These are phyloP conservation scores for Penicillium glabrum DNA, from an alignment of 2,329 filamentous ascomycete genomes.

Conservation along the genomic window DNA sequence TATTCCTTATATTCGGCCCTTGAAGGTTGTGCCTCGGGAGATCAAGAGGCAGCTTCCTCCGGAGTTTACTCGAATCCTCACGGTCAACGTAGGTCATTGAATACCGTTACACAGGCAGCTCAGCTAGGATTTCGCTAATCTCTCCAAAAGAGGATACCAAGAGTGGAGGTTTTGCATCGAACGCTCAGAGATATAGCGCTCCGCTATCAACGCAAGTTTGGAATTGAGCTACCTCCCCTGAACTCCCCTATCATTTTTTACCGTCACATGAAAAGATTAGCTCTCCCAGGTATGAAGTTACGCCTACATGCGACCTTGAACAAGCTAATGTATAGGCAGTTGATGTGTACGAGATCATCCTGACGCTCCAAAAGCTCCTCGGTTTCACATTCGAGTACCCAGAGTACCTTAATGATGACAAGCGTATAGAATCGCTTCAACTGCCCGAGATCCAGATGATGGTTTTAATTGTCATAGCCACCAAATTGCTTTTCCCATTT, in stretches of 20 bases:
- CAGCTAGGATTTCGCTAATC: background rate
- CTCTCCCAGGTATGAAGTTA: slow-evolving; percentile 66
- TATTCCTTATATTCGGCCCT: slow-evolving; percentile 69
- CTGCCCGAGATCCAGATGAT: slow-evolving; percentile 76
- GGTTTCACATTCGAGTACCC: slow-evolving; percentile 59
- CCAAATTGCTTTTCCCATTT: slow-evolving; percentile 78
- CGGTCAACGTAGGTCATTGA: slow-evolving; percentile 34
- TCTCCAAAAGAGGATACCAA: slow-evolving; percentile 39
- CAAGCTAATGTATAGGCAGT: slow-evolving; percentile 23
- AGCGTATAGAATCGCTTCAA: slow-evolving; percentile 44
- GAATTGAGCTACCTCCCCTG: slow-evolving; percentile 69
- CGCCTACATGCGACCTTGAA: background rate
- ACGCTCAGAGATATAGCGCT: slow-evolving; percentile 62
- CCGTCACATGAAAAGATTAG: slow-evolving; percentile 68
- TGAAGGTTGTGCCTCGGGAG: slow-evolving; percentile 44
- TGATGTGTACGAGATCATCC: slow-evolving; percentile 52
- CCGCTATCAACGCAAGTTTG: slow-evolving; percentile 67
- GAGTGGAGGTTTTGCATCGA: slow-evolving; percentile 61
- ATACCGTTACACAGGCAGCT: background rate
- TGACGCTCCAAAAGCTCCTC: slow-evolving; percentile 56
- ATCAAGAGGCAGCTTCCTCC: slow-evolving; percentile 47
- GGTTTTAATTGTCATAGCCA: slow-evolving; percentile 68
- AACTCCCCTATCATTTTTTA: slow-evolving; percentile 70
- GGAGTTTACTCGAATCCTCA: slow-evolving; percentile 41
- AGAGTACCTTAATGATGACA: slow-evolving; percentile 37